These are phyloP conservation scores for Rhodotorula diobovata DNA, from an alignment of 768 basidiomycete species.

Conservation along the genomic window DNA sequence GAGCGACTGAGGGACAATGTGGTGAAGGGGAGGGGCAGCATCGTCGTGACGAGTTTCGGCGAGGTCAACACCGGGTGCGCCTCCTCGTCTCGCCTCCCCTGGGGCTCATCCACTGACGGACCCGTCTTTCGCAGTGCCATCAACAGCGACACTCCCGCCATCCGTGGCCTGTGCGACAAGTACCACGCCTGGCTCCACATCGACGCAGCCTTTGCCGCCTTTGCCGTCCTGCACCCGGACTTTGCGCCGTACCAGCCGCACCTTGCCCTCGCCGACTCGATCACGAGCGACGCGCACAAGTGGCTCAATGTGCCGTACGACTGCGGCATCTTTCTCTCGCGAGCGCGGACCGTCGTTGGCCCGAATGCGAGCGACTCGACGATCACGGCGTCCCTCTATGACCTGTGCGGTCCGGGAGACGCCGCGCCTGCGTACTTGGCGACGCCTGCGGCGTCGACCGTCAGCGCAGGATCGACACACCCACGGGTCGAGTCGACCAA, in stretches of 20 bases:
- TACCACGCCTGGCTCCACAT: conserved; percentile 52
- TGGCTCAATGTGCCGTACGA: conserved; percentile 49
- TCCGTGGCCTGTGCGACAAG: conserved; percentile 47
- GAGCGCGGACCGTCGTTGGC: conserved; percentile 6
- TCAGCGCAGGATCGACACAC: background rate
- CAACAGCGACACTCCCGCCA: conserved; percentile 43
- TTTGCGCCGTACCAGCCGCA: conserved; percentile 44
- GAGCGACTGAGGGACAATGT: conserved; percentile 42
- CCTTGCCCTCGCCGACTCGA: conserved; percentile 49
- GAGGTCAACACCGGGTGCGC: conserved; percentile 51
- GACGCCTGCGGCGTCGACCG: background rate
- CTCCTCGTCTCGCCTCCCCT: background rate
- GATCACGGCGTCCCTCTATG: conserved; percentile 36
- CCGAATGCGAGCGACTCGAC: background rate
- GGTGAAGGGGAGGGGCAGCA: conserved; percentile 43
- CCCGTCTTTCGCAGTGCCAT: conserved; percentile 43
- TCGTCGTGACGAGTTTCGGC: conserved; percentile 46
- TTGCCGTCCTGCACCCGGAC: conserved; percentile 49
- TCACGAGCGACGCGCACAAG: conserved; percentile 50
- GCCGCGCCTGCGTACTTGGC: conserved; percentile 49
- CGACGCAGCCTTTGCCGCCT: conserved; percentile 53
- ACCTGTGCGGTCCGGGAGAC: conserved; percentile 47
- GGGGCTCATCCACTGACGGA: background rate
- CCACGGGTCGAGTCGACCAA: conserved; percentile 27
- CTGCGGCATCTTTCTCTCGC: conserved; percentile 51